Evolutionary conservation across 306 rosid species (phyloP).

Genomic region (Neltuma alba): DNA sequence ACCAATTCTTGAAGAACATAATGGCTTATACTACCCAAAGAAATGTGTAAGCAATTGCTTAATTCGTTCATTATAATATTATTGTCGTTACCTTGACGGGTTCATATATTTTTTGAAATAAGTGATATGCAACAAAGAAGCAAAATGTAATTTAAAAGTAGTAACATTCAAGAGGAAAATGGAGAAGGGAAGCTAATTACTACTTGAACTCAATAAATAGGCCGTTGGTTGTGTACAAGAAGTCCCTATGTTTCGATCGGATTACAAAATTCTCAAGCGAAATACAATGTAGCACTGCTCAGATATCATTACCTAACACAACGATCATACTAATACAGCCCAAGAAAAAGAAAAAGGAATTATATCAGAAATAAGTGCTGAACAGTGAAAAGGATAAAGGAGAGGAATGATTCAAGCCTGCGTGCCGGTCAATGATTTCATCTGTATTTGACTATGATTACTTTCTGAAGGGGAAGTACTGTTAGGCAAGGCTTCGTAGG

Average conservation of each 20-base stretch:
- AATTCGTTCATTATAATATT: not conserved
- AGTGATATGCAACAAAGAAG: not conserved
- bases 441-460: slow-evolving; percentile 69
- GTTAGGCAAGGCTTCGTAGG: slow-evolving; percentile 83
- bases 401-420: slow-evolving; percentile 64
- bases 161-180: not conserved
- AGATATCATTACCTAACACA: slow-evolving; percentile 16
- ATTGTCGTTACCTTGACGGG: not conserved
- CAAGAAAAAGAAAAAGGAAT: not conserved
- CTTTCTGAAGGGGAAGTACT: slow-evolving; percentile 46
- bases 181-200: slow-evolving; percentile 2
- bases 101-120: not conserved
- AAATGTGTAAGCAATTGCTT: not conserved
- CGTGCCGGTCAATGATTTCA: slow-evolving; percentile 89
- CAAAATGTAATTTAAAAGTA: not conserved
- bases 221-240: slow-evolving; percentile 28
- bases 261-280: not conserved
- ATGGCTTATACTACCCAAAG: not conserved
- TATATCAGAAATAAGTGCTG: not conserved
- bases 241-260: slow-evolving; percentile 23
- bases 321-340: not conserved
- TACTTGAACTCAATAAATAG: slow-evolving; percentile 15
- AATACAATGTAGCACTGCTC: slow-evolving; percentile 22
- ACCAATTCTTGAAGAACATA: not conserved
- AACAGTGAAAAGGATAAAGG: not conserved